Percentiles rank a stretch among this genome's conserved stretches.
phyloP scores from a whole-genome alignment of 108 stramenopile genomes.

The Pseudonitzschia delicatissima region DNA sequence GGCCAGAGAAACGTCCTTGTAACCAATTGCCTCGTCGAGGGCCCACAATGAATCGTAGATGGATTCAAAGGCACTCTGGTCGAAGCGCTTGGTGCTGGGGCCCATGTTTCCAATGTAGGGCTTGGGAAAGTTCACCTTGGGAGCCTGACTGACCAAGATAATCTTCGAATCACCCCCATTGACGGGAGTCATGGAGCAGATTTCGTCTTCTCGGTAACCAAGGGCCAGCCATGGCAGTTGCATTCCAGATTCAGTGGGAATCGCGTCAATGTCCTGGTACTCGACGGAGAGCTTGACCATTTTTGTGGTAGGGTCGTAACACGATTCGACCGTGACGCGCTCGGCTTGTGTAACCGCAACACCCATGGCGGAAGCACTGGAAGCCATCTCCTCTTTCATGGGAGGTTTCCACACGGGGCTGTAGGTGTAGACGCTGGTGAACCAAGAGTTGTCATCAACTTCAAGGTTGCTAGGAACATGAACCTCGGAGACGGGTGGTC shows the following conservation, averaged over 20 bases:
- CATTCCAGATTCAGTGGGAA: constrained; percentile 5
- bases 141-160: constrained; percentile 24
- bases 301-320: constrained; percentile 32
- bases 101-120: constrained; percentile 21
- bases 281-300: constrained; percentile 31
- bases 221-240: constrained; percentile 42
- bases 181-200: constrained; percentile 41
- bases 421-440: constrained; percentile 41
- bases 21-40: constrained; percentile 23
- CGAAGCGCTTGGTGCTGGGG: constrained; percentile 23
- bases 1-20: constrained; percentile 16
- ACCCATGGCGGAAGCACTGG: not conserved
- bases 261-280: constrained; percentile 23
- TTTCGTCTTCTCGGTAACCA: constrained; percentile 26
- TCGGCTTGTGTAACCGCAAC: constrained; percentile 32
- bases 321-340: constrained; percentile 42
- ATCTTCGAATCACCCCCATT: constrained; percentile 33
- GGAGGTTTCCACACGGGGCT: constrained; percentile 43
- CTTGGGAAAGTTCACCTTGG: constrained; percentile 1
- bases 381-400: not conserved
- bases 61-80: constrained; percentile 8
- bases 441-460: constrained; percentile 39
- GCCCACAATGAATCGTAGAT: constrained; percentile 30
- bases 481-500: constrained; percentile 29
- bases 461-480: constrained; percentile 49